Percentiles rank a stretch among this genome's conserved stretches.
These are phyloP conservation scores for Teunomyces stri DNA, from an alignment of 805 yeast genomes.

Conservation along the genomic window DNA sequence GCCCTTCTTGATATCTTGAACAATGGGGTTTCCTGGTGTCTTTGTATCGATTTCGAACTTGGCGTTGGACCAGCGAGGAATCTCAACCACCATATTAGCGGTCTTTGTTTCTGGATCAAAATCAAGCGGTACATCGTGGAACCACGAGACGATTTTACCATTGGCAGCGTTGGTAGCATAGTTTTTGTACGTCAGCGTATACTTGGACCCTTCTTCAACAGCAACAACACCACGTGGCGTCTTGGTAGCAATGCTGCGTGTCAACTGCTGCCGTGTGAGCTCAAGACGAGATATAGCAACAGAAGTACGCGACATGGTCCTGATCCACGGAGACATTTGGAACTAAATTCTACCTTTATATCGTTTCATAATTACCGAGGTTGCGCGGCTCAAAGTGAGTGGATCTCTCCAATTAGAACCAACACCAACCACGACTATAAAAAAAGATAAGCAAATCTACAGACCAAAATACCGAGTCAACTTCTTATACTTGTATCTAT, in stretches of 20 bases:
- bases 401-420: too few relatives aligned
- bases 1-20: slow-evolving; percentile 77
- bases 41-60: slow-evolving; percentile 73
- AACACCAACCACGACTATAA: too few relatives aligned
- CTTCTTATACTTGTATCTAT: too few relatives aligned
- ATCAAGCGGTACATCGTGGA: slow-evolving; percentile 69
- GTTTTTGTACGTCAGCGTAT: slow-evolving; percentile 36
- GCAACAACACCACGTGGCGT: not conserved
- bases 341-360: not conserved
- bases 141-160: slow-evolving; percentile 57
- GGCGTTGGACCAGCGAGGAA: slow-evolving; percentile 73
- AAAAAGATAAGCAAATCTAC: too few relatives aligned
- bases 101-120: slow-evolving; percentile 37
- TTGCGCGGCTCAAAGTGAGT: not conserved
- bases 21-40: slow-evolving; percentile 66
- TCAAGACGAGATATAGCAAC: slow-evolving; percentile 11
- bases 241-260: slow-evolving; percentile 2
- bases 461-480: too few relatives aligned
- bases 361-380: not conserved
- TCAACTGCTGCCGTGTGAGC: slow-evolving; percentile 12
- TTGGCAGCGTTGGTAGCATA: slow-evolving; percentile 39
- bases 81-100: slow-evolving; percentile 48
- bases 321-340: not conserved
- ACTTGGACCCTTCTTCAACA: slow-evolving; percentile 31
- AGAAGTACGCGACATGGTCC: not conserved